phyloP scores from a whole-genome alignment of 768 basidiomycete species.

The Boletus patriciae region DNA sequence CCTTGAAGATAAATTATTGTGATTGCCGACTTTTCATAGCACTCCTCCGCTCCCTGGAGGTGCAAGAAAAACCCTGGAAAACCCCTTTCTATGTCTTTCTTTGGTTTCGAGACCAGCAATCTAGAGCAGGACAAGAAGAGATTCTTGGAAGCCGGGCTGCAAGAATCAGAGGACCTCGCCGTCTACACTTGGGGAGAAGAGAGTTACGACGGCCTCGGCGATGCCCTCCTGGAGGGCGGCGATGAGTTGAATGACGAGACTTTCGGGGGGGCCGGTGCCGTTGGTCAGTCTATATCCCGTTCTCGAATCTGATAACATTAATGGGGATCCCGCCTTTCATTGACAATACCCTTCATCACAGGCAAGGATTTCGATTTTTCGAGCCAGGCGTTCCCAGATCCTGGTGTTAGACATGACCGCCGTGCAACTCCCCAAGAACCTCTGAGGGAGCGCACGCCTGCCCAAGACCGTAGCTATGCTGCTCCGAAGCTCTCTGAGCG shows the following conservation, averaged over 20 bases:
- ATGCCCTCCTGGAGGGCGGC: constrained; percentile 81
- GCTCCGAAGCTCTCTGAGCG: constrained; percentile 26
- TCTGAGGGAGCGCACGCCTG: constrained; percentile 29
- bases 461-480: constrained; percentile 23
- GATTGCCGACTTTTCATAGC: constrained; percentile 16
- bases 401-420: constrained; percentile 16
- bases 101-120: constrained; percentile 65
- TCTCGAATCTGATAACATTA: constrained; percentile 17
- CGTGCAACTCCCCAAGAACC: constrained; percentile 24
- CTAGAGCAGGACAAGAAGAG: constrained; percentile 64
- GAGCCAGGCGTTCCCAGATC: constrained; percentile 38
- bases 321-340: not conserved
- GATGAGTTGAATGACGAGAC: constrained; percentile 98
- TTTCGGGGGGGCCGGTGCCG: constrained; percentile 68
- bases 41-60: constrained; percentile 17
- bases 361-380: constrained; percentile 94
- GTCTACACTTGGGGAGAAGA: constrained; percentile 94
- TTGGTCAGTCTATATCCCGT: constrained; percentile 58
- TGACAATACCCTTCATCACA: constrained; percentile 31
- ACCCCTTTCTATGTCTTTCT: constrained; percentile 67
- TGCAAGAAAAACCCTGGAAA: constrained; percentile 16
- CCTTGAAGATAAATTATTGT: constrained; percentile 11
- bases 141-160: constrained; percentile 47
- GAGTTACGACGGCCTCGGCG: constrained; percentile 85
- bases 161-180: constrained; percentile 77